Percentiles rank a stretch among this genome's conserved stretches.
These are phyloP conservation scores for Pseudogymnoascus verrucosus DNA, from an alignment of 2,329 filamentous ascomycete species.

Conservation along the genomic window DNA sequence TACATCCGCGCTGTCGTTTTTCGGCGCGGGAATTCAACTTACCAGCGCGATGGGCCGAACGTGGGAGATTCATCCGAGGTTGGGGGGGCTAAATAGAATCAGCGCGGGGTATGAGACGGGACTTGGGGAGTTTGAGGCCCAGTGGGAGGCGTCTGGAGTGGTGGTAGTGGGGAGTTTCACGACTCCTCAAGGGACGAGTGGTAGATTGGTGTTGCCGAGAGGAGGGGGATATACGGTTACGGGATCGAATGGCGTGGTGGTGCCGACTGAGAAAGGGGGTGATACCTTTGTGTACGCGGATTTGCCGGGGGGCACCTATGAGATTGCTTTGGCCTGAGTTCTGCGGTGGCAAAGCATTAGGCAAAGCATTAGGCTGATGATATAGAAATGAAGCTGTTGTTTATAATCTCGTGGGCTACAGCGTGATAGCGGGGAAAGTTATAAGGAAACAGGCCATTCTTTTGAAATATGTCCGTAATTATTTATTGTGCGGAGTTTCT, in stretches of 20 bases:
- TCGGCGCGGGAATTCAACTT: constrained; percentile 27
- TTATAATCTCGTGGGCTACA: background rate
- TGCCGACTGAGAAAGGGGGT: background rate
- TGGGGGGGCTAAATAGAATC: constrained; percentile 29
- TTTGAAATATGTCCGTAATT: background rate
- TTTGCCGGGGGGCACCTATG: background rate
- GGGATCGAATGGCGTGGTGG: background rate
- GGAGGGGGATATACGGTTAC: background rate
- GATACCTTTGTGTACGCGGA: background rate
- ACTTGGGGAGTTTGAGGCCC: constrained; percentile 30
- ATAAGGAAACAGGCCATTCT: background rate
- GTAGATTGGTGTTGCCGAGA: constrained; percentile 10
- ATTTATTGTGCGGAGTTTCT: background rate
- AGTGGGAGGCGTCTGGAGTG: constrained; percentile 12
- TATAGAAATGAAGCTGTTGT: background rate
- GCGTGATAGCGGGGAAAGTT: background rate
- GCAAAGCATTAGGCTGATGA: background rate
- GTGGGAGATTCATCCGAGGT: constrained; percentile 24
- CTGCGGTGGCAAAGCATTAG: background rate
- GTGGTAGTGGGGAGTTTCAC: background rate
- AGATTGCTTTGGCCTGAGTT: background rate
- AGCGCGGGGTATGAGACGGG: constrained; percentile 32
- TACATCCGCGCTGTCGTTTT: constrained; percentile 26
- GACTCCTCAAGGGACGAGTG: constrained; percentile 10
- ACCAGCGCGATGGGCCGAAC: constrained; percentile 20